Conservation (phyloP, 2,329 filamentous ascomycete species). For the Claviceps digitariae region DNA sequence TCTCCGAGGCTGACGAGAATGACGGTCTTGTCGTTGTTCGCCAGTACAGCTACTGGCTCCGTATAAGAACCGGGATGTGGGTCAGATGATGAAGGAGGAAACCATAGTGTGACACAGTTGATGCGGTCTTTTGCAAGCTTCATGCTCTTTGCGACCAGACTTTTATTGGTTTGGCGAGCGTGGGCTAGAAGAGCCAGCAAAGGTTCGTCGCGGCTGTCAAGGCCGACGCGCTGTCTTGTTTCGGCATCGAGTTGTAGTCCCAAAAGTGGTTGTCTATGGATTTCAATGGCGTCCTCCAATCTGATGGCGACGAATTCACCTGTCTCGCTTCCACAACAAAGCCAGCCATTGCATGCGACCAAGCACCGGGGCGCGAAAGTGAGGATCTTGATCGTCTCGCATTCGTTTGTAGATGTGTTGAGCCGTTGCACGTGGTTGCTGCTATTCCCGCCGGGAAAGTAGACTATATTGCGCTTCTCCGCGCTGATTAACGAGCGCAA, state of each 20-base stretch:
- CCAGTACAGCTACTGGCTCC: conserved; percentile 53
- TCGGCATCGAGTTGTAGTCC: conserved; percentile 11
- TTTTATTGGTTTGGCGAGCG: conserved; percentile 27
- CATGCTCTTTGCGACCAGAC: conserved; percentile 34
- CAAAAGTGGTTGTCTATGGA: conserved; percentile 12
- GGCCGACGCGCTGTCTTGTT: conserved; percentile 16
- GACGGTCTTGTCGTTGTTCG: conserved; percentile 87
- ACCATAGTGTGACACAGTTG: conserved; percentile 54
- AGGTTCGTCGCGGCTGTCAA: conserved; percentile 20
- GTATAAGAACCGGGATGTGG: conserved; percentile 27
- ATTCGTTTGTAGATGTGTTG: conserved; percentile 54
- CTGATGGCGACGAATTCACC: conserved; percentile 78
- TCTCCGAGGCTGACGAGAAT: conserved; percentile 66
- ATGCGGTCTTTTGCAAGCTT: conserved; percentile 47
- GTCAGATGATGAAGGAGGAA: conserved; percentile 30
- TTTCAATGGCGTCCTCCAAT: conserved; percentile 30
- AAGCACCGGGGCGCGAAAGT: conserved; percentile 72
- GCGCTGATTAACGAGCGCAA: conserved; percentile 81
- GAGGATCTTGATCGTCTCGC: conserved; percentile 58
- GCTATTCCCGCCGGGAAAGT: conserved; percentile 67
- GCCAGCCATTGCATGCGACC: conserved; percentile 73
- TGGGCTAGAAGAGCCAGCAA: conserved; percentile 25
- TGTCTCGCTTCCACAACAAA: conserved; percentile 78
- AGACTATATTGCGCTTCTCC: conserved; percentile 62
- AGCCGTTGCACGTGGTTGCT: conserved; percentile 52